phyloP scores from a whole-genome alignment of 495 filamentous ascomycete species.

The Oidiodendron maius region DNA sequence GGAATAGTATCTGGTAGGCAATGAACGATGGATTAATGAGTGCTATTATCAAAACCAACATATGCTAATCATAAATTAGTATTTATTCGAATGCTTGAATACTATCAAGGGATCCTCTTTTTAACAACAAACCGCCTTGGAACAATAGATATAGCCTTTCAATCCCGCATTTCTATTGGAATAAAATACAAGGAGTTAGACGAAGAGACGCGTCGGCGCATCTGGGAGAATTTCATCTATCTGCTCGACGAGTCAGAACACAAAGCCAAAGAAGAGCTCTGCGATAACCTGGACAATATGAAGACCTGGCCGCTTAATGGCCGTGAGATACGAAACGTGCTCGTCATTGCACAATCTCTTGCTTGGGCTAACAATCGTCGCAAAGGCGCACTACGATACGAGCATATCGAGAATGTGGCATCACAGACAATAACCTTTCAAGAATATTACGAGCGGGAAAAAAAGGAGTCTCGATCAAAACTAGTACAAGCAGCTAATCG shows the following conservation, averaged over 20 bases:
- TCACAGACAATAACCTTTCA: not conserved
- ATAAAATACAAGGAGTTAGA: slow-evolving; percentile 34
- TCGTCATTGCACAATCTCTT: not conserved
- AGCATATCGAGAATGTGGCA: not conserved
- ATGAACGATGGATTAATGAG: too few species aligned
- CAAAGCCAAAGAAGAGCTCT: not conserved
- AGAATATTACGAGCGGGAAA: not conserved
- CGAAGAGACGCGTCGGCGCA: slow-evolving; percentile 6
- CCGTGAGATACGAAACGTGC: not conserved
- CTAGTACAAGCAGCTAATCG: not conserved
- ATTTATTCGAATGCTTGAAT: slow-evolving; percentile 29
- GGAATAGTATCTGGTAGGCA: not conserved
- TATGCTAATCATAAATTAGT: too few species aligned
- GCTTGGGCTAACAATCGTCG: not conserved
- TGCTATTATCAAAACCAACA: too few species aligned
- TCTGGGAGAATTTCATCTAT: slow-evolving; percentile 9
- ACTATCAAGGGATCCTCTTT: slow-evolving; percentile 31
- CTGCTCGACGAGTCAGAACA: not conserved
- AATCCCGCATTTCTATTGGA: slow-evolving; percentile 36
- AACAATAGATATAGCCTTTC: slow-evolving; percentile 36
- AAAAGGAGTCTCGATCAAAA: not conserved
- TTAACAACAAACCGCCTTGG: slow-evolving; percentile 19
- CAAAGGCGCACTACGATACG: not conserved
- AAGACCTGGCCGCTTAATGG: not conserved
- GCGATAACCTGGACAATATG: not conserved